phyloP scores from a whole-genome alignment of 2,329 filamentous ascomycete genomes.

The Ophiostoma himal-ulmi region DNA sequence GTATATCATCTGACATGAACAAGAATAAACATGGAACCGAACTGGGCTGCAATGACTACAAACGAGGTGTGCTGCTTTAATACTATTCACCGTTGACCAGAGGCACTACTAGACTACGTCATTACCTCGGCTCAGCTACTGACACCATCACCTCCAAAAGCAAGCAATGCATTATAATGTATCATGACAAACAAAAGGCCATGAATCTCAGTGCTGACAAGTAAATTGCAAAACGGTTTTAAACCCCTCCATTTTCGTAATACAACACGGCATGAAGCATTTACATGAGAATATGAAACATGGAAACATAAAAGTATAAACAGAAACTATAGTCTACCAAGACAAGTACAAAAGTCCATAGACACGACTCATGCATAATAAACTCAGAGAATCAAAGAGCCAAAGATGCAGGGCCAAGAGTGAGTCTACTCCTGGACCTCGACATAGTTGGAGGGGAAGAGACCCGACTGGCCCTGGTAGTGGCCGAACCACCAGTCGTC shows the following conservation, averaged over 20 bases:
- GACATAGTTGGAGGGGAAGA: slow-evolving; percentile 76
- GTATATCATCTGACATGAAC: too few species aligned
- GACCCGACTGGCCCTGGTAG: slow-evolving; percentile 69
- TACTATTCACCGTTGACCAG: background rate
- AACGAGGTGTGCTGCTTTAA: too few species aligned
- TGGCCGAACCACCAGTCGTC: slow-evolving; percentile 98
- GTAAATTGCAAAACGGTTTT: background rate
- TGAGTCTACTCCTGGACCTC: slow-evolving; percentile 41
- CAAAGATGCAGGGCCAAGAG: background rate
- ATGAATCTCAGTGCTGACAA: background rate
- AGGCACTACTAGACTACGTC: background rate
- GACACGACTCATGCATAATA: background rate
- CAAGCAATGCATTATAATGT: background rate
- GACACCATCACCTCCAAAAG: background rate
- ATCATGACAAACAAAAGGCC: background rate
- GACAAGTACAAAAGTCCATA: background rate
- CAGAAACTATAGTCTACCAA: slow-evolving; percentile 7
- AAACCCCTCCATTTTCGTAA: background rate
- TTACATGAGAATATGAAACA: background rate
- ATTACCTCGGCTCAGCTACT: background rate
- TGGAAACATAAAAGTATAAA: background rate
- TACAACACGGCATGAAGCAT: background rate
- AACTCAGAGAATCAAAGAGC: background rate
- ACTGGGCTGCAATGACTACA: too few species aligned
- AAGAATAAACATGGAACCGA: too few species aligned